Evolutionary conservation across 306 rosid genomes (phyloP), one percentile per base, ranked within the genome.

Genomic region (Vigna radiata): DNA sequence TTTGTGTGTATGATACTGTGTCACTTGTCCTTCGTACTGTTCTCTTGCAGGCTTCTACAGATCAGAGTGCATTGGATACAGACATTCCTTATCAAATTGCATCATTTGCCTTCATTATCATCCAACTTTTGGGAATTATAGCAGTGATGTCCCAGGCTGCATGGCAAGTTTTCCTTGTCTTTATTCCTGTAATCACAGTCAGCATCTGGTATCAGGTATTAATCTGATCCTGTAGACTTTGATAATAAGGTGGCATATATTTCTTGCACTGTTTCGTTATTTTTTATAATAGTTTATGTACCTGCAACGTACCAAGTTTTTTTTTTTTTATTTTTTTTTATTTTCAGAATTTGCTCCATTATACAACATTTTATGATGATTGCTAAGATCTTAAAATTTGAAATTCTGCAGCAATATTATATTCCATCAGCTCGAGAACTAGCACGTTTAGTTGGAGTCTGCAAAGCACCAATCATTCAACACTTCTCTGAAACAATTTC

Each of bases 401-500:
- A 76, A 49, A 71, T 76, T 59, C 5, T 84, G 86, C 88, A 91
- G 97, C 94, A 82, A 89, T 91, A 84, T 75, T 91, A 91, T 83
- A 47, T 90, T 76, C 79, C 98, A 70, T 70, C 93, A 15, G 96
- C 97, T 1, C 83, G 97, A 74, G 98, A 94, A 79, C 87, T 94
- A 15, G 77, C 98, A 7, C 91, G 98, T 43, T 78, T 94, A 76
- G 76, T 80, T 43, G 98, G 98, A 56, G 90, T 86, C 17, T 90
- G 93, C 88, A 89, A 94, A 79, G 98, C 98, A 68, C 97, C 97
- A 9, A 85, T 88, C 48, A 91, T 94, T 75, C 98, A 94, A 75
- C 93, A 90, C 84, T 90, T 94, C 56, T 77, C 96, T 0, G 96
- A 94, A 85, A 91, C 98, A 19, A 85, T 94, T 71, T 94, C 95